Evolutionary conservation across 805 yeast genomes (phyloP), one percentile per base, ranked within the genome.

Genomic region (Kregervanrija delftensis): DNA sequence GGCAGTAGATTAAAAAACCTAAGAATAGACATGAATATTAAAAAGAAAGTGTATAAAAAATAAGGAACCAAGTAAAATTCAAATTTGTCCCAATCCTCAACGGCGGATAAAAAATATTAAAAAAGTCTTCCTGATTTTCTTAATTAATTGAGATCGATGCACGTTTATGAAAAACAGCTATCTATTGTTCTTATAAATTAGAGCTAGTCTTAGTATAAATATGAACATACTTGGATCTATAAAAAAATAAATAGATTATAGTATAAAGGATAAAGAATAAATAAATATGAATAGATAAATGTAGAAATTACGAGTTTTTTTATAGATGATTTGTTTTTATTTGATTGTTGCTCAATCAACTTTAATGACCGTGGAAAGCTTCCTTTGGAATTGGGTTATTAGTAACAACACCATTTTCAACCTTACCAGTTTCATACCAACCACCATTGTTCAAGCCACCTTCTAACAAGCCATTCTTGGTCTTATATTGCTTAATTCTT

Each of bases 401-500:
- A 39, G 74, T 68, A 40, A 83, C 86, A 45, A 61, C 61, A 50
- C 95, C 95, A 44, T 79, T 79, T 50, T 64, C 63, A 40, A 86
- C 71, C 43, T 71, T 69, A 41, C 86, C 77, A 30, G 65, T 71
- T 35, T 74, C 72, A 49, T 77, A 72, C 96, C 96, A 86, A 36
- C 96, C 96, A 60, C 96, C 96, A 49, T 73, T 72, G 22, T 71
- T 57, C 40, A 83, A 44, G 8, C 56, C 63, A 16, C 60, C 61
- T 8, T 58, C 50, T 9, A 46, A 37, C 11, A 60, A 49, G 1
- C 77, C 74, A 41, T 71, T 65, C 49, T 69, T 61, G 17, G 62
- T 63, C 52, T 77, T 71, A 71, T 72, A 87, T 58, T 83, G 66
- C 51, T 76, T 71, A 59, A 87, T 81, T 68, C 90, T 79, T 49